Percentiles rank a stretch among this genome's conserved stretches.
Conservation (phyloP, 306 rosid species). For the Delonix regia region DNA sequence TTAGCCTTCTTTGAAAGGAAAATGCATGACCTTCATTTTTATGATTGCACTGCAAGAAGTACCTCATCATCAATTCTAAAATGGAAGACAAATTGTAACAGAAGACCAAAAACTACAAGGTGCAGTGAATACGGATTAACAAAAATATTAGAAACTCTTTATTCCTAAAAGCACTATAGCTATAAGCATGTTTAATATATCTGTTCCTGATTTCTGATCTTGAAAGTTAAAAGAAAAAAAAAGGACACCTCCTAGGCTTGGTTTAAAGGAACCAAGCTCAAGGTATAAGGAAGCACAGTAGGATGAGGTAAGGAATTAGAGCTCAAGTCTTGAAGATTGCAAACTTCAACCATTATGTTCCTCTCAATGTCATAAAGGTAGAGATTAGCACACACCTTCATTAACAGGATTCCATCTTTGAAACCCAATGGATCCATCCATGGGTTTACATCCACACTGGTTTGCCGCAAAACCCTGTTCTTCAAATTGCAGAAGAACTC, state of each 20-base stretch:
- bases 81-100: not conserved
- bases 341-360: constrained; percentile 35
- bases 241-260: constrained; percentile 4
- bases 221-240: not conserved
- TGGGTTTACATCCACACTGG: constrained; percentile 24
- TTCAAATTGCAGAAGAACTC: constrained; percentile 40
- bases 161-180: not conserved
- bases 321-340: constrained; percentile 43
- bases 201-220: not conserved
- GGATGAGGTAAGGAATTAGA: constrained; percentile 42
- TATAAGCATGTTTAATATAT: not conserved
- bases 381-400: constrained; percentile 46
- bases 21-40: too few species aligned
- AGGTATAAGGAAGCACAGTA: constrained; percentile 51
- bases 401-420: constrained; percentile 52
- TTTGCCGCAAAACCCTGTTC: constrained; percentile 30
- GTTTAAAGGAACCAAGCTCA: constrained; percentile 54
- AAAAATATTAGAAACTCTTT: not conserved
- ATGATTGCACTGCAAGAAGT: too few species aligned
- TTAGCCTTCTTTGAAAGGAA: too few species aligned
- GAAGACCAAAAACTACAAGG: too few species aligned
- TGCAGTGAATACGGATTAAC: not conserved
- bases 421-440: constrained; percentile 63
- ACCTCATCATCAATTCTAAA: too few species aligned
- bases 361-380: constrained; percentile 48